Evolutionary conservation across 495 filamentous ascomycete genomes (phyloP).

Genomic region (Aspergillus wentii): DNA sequence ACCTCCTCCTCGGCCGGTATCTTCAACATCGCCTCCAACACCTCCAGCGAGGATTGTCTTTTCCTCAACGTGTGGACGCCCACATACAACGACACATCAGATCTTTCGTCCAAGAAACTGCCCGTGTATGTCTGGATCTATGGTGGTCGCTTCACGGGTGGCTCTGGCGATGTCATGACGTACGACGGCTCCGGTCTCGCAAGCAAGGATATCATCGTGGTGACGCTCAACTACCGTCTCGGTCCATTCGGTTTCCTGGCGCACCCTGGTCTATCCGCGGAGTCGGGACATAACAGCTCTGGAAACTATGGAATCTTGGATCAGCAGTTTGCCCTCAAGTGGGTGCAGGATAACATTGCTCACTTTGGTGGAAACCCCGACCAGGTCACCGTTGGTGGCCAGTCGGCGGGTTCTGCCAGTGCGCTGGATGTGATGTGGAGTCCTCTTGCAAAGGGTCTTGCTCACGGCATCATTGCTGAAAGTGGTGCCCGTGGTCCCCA

Average conservation of each 20-base stretch:
- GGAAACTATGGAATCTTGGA: conserved; percentile 35
- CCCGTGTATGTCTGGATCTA: conserved; percentile 28
- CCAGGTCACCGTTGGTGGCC: conserved; percentile 38
- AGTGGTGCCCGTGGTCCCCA: conserved; percentile 13
- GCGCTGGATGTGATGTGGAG: conserved; percentile 14
- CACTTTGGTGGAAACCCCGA: conserved; percentile 39
- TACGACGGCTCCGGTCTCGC: conserved; percentile 17
- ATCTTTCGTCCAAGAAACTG: conserved; percentile 12
- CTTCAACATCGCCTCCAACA: conserved; percentile 10
- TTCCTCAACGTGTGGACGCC: conserved; percentile 33
- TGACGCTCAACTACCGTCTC: conserved; percentile 22
- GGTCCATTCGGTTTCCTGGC: conserved; percentile 34
- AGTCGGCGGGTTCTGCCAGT: conserved; percentile 46
- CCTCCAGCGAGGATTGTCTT: conserved; percentile 30
- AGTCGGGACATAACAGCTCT: conserved; percentile 26
- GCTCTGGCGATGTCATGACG: conserved; percentile 6
- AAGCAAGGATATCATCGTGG: conserved; percentile 14
- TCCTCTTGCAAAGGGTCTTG: conserved; percentile 4
- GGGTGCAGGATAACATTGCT: conserved; percentile 42
- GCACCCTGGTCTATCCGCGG: conserved; percentile 8
- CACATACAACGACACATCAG: conserved; percentile 18
- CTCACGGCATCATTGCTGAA: conserved; percentile 10
- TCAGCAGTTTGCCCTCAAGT: conserved; percentile 34
- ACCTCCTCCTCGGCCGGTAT: conserved; percentile 6
- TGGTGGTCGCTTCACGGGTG: conserved; percentile 20